Conservation (phyloP, 2,329 filamentous ascomycete species). For the Aureobasidium namibiae region DNA sequence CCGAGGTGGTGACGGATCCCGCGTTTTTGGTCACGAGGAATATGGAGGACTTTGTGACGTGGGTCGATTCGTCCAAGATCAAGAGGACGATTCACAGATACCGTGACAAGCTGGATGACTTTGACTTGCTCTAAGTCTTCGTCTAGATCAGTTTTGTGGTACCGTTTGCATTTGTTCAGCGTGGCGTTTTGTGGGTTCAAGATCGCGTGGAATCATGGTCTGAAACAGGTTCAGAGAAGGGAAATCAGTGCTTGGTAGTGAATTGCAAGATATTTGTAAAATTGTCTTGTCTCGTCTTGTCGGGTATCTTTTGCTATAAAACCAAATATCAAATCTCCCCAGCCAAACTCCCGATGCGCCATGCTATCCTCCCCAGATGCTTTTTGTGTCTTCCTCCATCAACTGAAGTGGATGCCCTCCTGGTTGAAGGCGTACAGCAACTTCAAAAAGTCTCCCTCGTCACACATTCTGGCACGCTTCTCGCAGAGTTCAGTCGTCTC, state of each 20-base stretch:
- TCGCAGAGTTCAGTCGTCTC: conserved; percentile 72
- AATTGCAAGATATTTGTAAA: not conserved
- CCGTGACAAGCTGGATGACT: conserved; percentile 90
- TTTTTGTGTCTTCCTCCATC: not conserved
- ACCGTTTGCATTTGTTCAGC: conserved; percentile 7
- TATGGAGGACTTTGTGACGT: conserved; percentile 95
- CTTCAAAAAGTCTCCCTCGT: conserved; percentile 85
- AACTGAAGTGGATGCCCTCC: conserved; percentile 87
- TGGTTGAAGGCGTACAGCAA: conserved; percentile 78
- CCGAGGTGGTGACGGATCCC: conserved; percentile 81
- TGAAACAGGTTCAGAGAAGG: not conserved
- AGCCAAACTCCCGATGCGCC: not conserved
- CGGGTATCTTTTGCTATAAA: conserved; percentile 9
- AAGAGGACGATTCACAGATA: conserved; percentile 95
- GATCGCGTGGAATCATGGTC: not conserved
- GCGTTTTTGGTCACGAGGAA: conserved; percentile 81
- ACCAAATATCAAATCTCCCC: not conserved
- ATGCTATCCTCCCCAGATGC: not conserved
- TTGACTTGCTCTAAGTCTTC: conserved; percentile 67
- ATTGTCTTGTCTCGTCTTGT: conserved; percentile 6
- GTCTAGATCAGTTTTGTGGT: no score
- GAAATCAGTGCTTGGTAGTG: not conserved
- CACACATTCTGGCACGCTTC: conserved; percentile 74
- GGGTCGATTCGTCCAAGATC: conserved; percentile 94
- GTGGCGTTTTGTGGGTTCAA: conserved; percentile 5